phyloP scores from a whole-genome alignment of 1,139 yeast species.

The Arxiozyma bovina region DNA sequence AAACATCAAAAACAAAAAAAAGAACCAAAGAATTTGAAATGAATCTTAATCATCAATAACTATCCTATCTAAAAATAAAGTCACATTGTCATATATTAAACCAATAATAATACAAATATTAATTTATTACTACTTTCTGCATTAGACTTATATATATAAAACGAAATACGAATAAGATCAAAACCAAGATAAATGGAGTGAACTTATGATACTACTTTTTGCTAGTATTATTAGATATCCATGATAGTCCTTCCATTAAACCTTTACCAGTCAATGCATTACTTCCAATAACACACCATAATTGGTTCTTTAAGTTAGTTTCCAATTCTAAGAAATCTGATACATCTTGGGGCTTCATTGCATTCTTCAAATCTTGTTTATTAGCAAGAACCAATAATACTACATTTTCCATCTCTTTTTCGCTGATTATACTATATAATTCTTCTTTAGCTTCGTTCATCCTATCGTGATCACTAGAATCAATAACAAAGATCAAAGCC shows the following conservation, averaged over 20 bases:
- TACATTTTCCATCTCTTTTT: conserved; percentile 71
- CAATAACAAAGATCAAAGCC: conserved; percentile 88
- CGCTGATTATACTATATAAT: conserved; percentile 57
- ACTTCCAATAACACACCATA: conserved; percentile 71
- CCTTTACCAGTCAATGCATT: conserved; percentile 72
- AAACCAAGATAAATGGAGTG: background rate
- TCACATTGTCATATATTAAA: background rate
- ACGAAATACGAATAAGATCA: background rate
- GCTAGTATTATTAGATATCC: conserved; percentile 58
- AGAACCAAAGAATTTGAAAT: background rate
- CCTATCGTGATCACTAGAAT: conserved; percentile 63
- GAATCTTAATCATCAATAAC: background rate
- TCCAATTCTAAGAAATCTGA: conserved; percentile 51
- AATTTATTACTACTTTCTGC: background rate
- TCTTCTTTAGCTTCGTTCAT: conserved; percentile 74
- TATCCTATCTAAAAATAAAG: background rate
- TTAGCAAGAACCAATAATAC: conserved; percentile 79
- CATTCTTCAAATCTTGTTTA: conserved; percentile 69
- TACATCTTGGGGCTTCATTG: conserved; percentile 57
- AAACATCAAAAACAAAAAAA: too few relatives aligned
- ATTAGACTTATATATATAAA: too few relatives aligned
- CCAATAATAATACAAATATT: background rate
- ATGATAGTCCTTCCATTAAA: conserved; percentile 60
- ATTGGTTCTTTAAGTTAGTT: conserved; percentile 44
- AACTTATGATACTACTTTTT: background rate